Evolutionary conservation across 768 basidiomycete species (phyloP).

Genomic region (Boletus subcaerulescens): DNA sequence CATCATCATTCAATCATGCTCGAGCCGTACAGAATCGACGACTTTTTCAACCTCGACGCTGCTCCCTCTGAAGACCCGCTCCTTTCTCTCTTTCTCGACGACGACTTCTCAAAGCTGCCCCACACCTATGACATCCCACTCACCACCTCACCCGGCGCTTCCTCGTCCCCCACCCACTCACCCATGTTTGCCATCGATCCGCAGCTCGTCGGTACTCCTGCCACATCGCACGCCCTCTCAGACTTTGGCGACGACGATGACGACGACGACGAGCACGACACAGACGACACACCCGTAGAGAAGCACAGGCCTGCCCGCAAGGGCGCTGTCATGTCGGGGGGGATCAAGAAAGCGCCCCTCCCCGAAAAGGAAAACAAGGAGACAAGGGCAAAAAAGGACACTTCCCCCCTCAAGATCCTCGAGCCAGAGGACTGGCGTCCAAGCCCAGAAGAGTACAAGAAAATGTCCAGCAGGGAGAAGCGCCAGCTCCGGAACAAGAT

Average conservation of each 20-base stretch:
- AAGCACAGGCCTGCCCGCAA: conserved; percentile 53
- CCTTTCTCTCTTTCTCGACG: conserved; percentile 47
- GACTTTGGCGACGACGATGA: conserved; percentile 41
- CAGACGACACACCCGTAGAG: conserved; percentile 31
- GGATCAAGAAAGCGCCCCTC: conserved; percentile 59
- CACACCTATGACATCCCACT: conserved; percentile 22
- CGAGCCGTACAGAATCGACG: conserved; percentile 40
- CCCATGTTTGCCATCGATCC: conserved; percentile 62
- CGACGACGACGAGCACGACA: conserved; percentile 34
- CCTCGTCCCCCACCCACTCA: conserved; percentile 24
- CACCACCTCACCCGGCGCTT: conserved; percentile 22
- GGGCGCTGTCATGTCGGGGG: conserved; percentile 71
- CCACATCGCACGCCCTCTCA: conserved; percentile 42
- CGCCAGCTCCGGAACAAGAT: conserved; percentile 96
- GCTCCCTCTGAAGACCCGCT: conserved; percentile 38
- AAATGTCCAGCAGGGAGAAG: conserved; percentile 94
- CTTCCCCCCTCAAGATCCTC: conserved; percentile 16
- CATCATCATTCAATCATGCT: conserved; percentile 9
- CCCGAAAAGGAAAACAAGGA: conserved; percentile 35
- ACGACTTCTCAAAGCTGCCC: conserved; percentile 35
- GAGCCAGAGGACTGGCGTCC: conserved; percentile 78
- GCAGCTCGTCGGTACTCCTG: conserved; percentile 68
- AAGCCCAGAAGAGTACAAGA: conserved; percentile 89
- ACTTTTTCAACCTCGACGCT: conserved; percentile 67
- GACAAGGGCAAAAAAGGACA: conserved; percentile 29